Percentiles rank a stretch among this genome's conserved stretches.
Evolutionary conservation across 108 stramenopile species (phyloP).

Genomic region (Fragilariopsis cylindrus): DNA sequence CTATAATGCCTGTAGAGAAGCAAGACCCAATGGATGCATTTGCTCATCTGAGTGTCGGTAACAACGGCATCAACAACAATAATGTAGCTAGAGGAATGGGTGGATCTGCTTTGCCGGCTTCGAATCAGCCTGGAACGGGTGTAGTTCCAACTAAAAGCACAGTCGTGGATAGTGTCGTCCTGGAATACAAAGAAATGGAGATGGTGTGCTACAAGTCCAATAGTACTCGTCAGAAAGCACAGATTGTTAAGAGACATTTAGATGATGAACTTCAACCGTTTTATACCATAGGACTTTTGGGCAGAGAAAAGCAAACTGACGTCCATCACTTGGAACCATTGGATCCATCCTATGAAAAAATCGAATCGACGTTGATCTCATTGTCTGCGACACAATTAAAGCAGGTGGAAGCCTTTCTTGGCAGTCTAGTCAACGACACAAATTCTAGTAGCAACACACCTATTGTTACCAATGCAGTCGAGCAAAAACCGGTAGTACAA

Average conservation of each 20-base stretch:
- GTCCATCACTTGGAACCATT: slow-evolving; percentile 49
- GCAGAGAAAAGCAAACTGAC: slow-evolving; percentile 76
- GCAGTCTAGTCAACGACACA: slow-evolving; percentile 15
- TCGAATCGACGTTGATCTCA: slow-evolving; percentile 11
- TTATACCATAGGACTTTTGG: slow-evolving; percentile 60
- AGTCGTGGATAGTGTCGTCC: not conserved
- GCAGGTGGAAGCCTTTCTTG: slow-evolving; percentile 26
- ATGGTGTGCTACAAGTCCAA: slow-evolving; percentile 51
- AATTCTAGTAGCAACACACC: not conserved
- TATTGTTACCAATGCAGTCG: not conserved
- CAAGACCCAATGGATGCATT: slow-evolving; percentile 47
- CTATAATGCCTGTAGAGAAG: not conserved
- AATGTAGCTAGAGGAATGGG: not conserved
- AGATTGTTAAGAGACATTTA: slow-evolving; percentile 60
- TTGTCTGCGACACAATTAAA: slow-evolving; percentile 24
- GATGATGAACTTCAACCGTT: slow-evolving; percentile 69
- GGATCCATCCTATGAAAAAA: slow-evolving; percentile 22
- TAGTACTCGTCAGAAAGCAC: slow-evolving; percentile 29
- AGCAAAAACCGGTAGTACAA: not conserved
- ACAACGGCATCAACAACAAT: not conserved
- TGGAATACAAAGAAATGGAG: slow-evolving; percentile 13
- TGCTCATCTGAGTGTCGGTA: slow-evolving; percentile 31
- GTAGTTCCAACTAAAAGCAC: not conserved
- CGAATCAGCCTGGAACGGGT: not conserved
- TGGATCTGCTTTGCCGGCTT: not conserved